Percentiles rank a stretch among this genome's conserved stretches.
phyloP scores from a whole-genome alignment of 2,329 filamentous ascomycete genomes.

The Fusarium sp. region DNA sequence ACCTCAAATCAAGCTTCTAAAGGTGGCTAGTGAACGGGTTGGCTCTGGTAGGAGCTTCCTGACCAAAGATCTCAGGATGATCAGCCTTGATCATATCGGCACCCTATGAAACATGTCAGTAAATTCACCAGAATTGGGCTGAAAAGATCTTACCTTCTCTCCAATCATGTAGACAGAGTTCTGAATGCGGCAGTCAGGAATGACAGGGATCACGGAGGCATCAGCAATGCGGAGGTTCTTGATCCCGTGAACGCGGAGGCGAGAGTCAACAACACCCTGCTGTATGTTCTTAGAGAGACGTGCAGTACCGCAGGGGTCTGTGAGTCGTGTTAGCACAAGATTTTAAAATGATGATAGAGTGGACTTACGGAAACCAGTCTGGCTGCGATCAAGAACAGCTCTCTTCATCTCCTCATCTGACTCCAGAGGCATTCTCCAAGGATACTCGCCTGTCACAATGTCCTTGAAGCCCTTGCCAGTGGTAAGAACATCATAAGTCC shows the following conservation, averaged over 20 bases:
- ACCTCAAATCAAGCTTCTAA: background rate
- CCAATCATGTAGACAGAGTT: constrained; percentile 69
- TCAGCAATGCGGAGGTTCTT: constrained; percentile 64
- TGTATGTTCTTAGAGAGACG: constrained; percentile 60
- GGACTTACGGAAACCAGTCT: constrained; percentile 60
- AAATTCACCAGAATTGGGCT: rapidly evolving
- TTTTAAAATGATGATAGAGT: background rate
- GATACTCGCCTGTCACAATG: constrained; percentile 62
- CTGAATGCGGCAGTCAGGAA: constrained; percentile 65
- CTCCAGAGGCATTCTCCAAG: constrained; percentile 67
- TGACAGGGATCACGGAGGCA: constrained; percentile 65
- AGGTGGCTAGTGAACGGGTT: background rate
- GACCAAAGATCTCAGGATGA: background rate
- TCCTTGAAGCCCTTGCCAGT: constrained; percentile 66
- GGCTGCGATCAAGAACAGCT: constrained; percentile 64
- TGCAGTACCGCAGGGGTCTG: constrained; percentile 63
- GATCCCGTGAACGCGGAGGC: constrained; percentile 62
- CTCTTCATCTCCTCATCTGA: constrained; percentile 65
- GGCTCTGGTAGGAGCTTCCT: background rate
- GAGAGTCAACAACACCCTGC: constrained; percentile 59
- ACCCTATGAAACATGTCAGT: background rate
- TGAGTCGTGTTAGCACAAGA: rapidly evolving
- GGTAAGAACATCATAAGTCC: constrained; percentile 64
- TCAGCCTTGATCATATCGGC: constrained; percentile 3
- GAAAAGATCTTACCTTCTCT: constrained; percentile 54